Base-by-base conservation (phyloP, 345 rosid genomes). In the Eucalyptus rudis region DNA sequence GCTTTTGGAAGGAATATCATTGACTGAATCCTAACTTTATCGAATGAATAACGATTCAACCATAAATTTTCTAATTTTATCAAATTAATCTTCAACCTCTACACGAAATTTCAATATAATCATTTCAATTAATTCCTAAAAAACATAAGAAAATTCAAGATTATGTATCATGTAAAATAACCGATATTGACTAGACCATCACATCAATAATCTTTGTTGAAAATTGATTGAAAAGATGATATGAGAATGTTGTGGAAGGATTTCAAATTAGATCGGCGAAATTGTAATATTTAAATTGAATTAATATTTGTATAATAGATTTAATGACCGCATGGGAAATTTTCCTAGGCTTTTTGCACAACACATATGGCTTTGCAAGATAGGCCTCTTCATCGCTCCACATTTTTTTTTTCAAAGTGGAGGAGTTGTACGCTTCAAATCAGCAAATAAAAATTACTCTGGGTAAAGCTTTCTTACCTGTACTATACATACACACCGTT, bases 141-240 rank as follows among this genome's bases (percentile, higher is more conserved):
- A 52, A 52, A 52, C 4, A 0, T 19, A 0, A 19, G 0, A 52
- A 52, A 52, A 52, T 19, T 19, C 4, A 52, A 19, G 0, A 7
- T 5, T 8, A 7, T 52, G 0, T 52, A 52, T 56, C 6, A 8
- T 56, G 0, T 10, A 56, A 0, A 1, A 56, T 24, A 9, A 56
- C 0, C 1, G 1, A 56, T 10, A 56, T 56, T 56, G 0, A 56
- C 8, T 9, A 24, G 1, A 56, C 1, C 6, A 1, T 56, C 6
- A 56, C 1, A 10, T 24, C 1, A 56, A 4, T 2, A 22, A 25
- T 56, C 1, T 56, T 0, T 1, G 0, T 24, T 0, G 6, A 56
- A 24, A 56, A 24, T 4, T 56, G 0, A 56, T 1, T 56, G 0
- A 5, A 24, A 56, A 56, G 0, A 56, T 25, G 9, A 24, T 56